These are phyloP conservation scores for Phallus indusiatus DNA, from an alignment of 768 basidiomycete genomes.

Conservation along the genomic window DNA sequence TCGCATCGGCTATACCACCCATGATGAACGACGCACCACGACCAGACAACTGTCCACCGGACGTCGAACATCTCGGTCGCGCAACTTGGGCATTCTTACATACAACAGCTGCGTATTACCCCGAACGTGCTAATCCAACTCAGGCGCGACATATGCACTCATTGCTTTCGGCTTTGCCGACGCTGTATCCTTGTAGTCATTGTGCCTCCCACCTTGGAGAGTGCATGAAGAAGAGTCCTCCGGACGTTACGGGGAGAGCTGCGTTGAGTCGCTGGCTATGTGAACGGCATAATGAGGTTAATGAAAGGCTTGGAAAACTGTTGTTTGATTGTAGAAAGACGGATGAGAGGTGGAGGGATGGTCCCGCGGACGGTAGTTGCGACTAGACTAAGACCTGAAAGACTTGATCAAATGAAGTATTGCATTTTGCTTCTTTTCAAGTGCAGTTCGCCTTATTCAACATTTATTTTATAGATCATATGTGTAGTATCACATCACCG, in stretches of 20 bases:
- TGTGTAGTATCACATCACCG: too few species aligned
- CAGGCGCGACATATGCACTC: conserved; percentile 81
- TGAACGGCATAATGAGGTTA: conserved; percentile 88
- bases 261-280: conserved; percentile 82
- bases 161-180: conserved; percentile 67
- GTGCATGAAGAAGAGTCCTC: conserved; percentile 55
- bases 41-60: conserved; percentile 74
- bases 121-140: conserved; percentile 60
- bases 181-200: conserved; percentile 79
- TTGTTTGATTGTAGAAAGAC: conserved; percentile 74
- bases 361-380: conserved; percentile 79
- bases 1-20: conserved; percentile 6
- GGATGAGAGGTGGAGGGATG: conserved; percentile 89
- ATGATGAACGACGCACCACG: conserved; percentile 20
- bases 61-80: conserved; percentile 80
- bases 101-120: conserved; percentile 92
- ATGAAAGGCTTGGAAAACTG: conserved; percentile 74
- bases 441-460: too few species aligned
- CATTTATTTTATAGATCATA: too few species aligned
- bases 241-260: conserved; percentile 65
- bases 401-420: too few species aligned
- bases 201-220: conserved; percentile 80
- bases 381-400: conserved; percentile 39
- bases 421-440: too few species aligned
- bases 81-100: conserved; percentile 98